Evolutionary conservation across 148 eudicot genomes (phyloP), one percentile per base, ranked within the genome.

Genomic region (Heliosperma pusillum): DNA sequence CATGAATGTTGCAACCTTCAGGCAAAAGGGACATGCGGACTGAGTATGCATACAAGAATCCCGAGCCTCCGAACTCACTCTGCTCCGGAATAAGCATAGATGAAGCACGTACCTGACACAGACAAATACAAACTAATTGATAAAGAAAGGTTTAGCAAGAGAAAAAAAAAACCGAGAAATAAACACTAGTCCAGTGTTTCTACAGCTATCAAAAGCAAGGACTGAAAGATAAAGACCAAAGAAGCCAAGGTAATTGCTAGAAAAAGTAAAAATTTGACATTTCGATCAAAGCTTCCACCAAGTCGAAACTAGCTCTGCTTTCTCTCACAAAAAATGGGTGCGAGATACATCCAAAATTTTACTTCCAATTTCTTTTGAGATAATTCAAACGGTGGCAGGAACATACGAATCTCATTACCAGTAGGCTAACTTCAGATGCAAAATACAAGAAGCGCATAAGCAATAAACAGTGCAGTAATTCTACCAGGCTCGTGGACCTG

Each of bases 51-150:
- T 92, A 95, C 59, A 52, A 66, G 52, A 74, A 88, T 36, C 61
- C 64, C 3, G 73, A 71, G 55, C 17, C 60, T 50, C 64, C 65
- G 58, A 78, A 84, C 76, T 84, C 77, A 81, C 90, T 84, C 77
- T 26, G 77, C 85, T 95, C 99, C 4, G 97, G 99, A 45, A 89
- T 83, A 61, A 95, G 77, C 77, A 89, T 86, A 78, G 96, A 88
- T 75, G 99, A 95, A 63, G 97, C 92, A 76, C 99, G 97, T 71
- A 92, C 93, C 99, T 91, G 79, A 56, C 76, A 58, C 72, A 67
- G 13, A 22, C 52, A 74, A 55, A 78, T 76, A 60, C 68, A 65
- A 64, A 11, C 40, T 4, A 12, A 73, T 42, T 70, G 24, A 19
- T 25, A 64, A 25, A 70, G 61, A n/a, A 53, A 69, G 20, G 30